Evolutionary conservation across 306 rosid species (phyloP).

Genomic region (Fragaria vesca): DNA sequence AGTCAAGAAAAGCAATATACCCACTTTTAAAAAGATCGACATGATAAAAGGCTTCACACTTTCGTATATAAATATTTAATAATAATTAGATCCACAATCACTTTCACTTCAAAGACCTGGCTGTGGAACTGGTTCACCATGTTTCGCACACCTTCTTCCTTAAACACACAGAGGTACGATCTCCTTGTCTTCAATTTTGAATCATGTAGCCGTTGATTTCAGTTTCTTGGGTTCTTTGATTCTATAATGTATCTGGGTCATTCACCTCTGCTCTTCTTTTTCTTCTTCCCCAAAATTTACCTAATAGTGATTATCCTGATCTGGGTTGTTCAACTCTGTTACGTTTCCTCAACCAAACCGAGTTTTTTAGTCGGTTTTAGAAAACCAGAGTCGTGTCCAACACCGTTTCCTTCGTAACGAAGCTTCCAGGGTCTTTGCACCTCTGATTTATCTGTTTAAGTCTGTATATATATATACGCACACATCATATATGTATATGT

Average conservation of each 20-base stretch:
- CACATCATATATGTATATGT: neutral
- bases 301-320: neutral
- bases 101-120: too few relatives aligned
- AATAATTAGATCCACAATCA: too few relatives aligned
- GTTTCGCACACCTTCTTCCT: too few relatives aligned
- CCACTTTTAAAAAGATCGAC: too few relatives aligned
- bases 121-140: too few relatives aligned
- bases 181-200: neutral
- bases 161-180: too few relatives aligned
- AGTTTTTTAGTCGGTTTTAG: conserved; percentile 38
- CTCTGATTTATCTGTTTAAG: neutral
- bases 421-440: neutral
- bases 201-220: neutral
- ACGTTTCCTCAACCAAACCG: neutral
- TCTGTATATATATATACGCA: neutral
- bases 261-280: too few relatives aligned
- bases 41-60: too few relatives aligned
- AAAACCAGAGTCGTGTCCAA: conserved; percentile 28
- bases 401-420: neutral
- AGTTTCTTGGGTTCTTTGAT: neutral
- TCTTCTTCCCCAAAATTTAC: too few relatives aligned
- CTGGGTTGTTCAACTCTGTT: neutral
- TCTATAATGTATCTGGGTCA: too few relatives aligned
- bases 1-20: too few relatives aligned
- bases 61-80: too few relatives aligned